These are phyloP conservation scores for Vachellia pachyceras DNA, from an alignment of 306 rosid genomes.

Conservation along the genomic window DNA sequence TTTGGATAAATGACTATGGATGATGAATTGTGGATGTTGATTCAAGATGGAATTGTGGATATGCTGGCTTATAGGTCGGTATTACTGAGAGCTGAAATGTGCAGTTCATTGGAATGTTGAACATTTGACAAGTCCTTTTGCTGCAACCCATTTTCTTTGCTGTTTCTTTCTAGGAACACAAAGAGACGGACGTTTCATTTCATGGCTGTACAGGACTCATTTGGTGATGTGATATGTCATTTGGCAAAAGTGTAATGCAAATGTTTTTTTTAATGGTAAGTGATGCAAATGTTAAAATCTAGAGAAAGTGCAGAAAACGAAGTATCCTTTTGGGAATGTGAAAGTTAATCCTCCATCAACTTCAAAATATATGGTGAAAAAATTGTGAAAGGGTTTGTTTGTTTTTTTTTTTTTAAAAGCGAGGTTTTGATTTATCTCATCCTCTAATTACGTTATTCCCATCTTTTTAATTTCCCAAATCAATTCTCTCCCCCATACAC, in stretches of 20 bases:
- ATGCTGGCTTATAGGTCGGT: background rate
- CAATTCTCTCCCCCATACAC: too few species aligned
- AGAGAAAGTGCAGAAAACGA: background rate
- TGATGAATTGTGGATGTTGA: background rate
- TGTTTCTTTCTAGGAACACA: background rate
- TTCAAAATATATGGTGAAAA: too few species aligned
- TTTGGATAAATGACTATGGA: background rate
- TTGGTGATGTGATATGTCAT: background rate
- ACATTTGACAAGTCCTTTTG: background rate
- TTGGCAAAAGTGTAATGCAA: background rate
- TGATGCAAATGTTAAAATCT: background rate
- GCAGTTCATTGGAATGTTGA: background rate
- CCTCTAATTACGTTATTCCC: too few species aligned
- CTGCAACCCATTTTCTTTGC: background rate
- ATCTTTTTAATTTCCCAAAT: too few species aligned
- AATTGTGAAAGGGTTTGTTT: too few species aligned
- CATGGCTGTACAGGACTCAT: background rate
- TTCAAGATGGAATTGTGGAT: too few species aligned
- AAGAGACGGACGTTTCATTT: background rate
- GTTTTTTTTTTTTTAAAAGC: too few species aligned
- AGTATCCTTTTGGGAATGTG: too few species aligned
- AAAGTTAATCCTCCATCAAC: too few species aligned
- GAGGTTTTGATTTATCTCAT: too few species aligned
- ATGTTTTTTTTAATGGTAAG: too few species aligned
- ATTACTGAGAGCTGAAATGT: background rate